Evolutionary conservation across 345 rosid species (phyloP).

Genomic region (Bruguiera gymnorhiza): DNA sequence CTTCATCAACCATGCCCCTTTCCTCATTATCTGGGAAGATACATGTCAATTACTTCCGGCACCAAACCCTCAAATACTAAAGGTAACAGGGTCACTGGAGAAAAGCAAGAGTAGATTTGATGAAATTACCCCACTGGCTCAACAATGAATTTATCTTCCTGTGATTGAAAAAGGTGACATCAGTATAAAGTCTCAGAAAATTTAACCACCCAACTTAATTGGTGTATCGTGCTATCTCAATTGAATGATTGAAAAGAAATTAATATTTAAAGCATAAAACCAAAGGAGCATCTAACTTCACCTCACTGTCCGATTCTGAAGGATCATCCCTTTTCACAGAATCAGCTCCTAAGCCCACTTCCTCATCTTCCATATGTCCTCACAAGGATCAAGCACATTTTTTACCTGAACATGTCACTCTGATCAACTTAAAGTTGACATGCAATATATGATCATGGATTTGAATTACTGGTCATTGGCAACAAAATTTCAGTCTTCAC

Average conservation of each 20-base stretch:
- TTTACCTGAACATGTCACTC: constrained; percentile 57
- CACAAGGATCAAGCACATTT: constrained; percentile 96
- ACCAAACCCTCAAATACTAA: too few relatives aligned
- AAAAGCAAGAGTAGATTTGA: too few relatives aligned
- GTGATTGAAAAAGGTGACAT: too few relatives aligned
- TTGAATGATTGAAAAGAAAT: background rate
- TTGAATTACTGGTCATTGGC: constrained; percentile 9
- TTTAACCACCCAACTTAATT: too few relatives aligned
- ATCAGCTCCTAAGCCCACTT: constrained; percentile 58
- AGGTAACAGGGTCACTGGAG: too few relatives aligned
- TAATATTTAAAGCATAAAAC: background rate
- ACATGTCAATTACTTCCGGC: too few relatives aligned
- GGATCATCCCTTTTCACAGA: constrained; percentile 50
- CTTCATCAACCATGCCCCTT: too few relatives aligned
- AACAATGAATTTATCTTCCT: too few relatives aligned
- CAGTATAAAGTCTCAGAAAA: too few relatives aligned
- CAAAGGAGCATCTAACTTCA: constrained; percentile 23
- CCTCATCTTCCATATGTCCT: constrained; percentile 77
- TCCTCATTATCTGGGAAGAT: too few relatives aligned
- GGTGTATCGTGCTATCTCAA: background rate
- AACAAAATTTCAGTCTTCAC: constrained; percentile 27
- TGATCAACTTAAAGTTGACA: background rate
- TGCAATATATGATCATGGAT: background rate
- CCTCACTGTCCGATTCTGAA: constrained; percentile 87
- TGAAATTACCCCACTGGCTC: too few relatives aligned